These are phyloP conservation scores for Panicum hallii DNA, from an alignment of 202 grass and related monocot species.

Conservation along the genomic window DNA sequence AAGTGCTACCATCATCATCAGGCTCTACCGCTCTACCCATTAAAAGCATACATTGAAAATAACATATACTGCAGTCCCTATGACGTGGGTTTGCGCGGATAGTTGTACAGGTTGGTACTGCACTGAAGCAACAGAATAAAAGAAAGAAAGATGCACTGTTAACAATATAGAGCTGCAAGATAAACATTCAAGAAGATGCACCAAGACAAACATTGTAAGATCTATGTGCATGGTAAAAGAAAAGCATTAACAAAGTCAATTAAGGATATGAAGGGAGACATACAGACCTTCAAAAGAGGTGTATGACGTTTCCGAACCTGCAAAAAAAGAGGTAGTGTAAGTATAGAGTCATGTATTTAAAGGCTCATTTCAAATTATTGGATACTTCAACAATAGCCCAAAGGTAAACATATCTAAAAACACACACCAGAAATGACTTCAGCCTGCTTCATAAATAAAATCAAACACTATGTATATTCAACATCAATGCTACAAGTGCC, in stretches of 20 bases:
- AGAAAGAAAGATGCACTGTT: neutral
- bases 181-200: constrained; percentile 16
- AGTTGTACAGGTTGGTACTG: neutral
- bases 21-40: neutral
- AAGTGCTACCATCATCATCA: constrained; percentile 22
- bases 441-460: constrained; percentile 30
- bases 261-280: constrained; percentile 34
- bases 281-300: constrained; percentile 88
- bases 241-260: constrained; percentile 27
- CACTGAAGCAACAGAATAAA: neutral
- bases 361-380: neutral
- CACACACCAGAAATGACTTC: constrained; percentile 33
- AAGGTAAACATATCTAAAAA: constrained; percentile 28
- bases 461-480: neutral
- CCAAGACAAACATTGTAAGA: constrained; percentile 1
- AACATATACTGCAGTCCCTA: neutral
- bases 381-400: constrained; percentile 16
- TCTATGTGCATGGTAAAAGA: neutral
- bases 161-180: constrained; percentile 19
- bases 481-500: neutral
- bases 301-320: constrained; percentile 86
- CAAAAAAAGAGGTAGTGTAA: constrained; percentile 39
- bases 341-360: neutral
- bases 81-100: neutral
- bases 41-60: constrained; percentile 3